Evolutionary conservation across 495 filamentous ascomycete genomes (phyloP).

Genomic region (Tuber aestivum): DNA sequence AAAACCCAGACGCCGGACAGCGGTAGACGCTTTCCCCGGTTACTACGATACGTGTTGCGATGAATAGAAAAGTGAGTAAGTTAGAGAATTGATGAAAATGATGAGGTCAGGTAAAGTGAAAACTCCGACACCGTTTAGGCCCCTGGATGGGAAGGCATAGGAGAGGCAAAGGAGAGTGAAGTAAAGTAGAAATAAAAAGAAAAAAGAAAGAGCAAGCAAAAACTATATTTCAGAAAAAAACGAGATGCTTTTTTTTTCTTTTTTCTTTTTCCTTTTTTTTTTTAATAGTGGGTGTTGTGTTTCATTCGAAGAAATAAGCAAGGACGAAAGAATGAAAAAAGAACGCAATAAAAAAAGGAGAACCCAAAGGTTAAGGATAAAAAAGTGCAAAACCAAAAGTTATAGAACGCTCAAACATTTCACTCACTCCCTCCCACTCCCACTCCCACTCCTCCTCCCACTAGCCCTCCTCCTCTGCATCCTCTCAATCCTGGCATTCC

Average conservation of each 20-base stretch:
- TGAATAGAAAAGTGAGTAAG: too few species aligned
- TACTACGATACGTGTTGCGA: not conserved
- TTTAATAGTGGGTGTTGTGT: not conserved
- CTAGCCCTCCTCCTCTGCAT: conserved; percentile 1
- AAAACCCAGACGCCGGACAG: not conserved
- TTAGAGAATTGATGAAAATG: not conserved
- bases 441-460: not conserved
- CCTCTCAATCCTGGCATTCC: not conserved
- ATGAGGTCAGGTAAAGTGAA: not conserved
- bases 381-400: not conserved
- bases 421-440: not conserved
- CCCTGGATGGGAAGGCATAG: too few species aligned
- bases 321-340: not conserved
- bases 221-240: not conserved
- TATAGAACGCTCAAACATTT: not conserved
- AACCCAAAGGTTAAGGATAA: not conserved
- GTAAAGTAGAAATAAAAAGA: not conserved
- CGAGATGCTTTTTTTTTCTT: not conserved
- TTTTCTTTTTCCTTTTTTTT: not conserved
- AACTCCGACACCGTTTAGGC: too few species aligned
- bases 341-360: not conserved
- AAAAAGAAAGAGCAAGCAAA: not conserved
- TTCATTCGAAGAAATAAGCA: not conserved
- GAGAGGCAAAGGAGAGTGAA: not conserved
- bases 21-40: not conserved